Evolutionary conservation across 2,329 filamentous ascomycete genomes (phyloP), one percentile per base, ranked within the genome.

Genomic region (Periglandula ipomoeae): DNA sequence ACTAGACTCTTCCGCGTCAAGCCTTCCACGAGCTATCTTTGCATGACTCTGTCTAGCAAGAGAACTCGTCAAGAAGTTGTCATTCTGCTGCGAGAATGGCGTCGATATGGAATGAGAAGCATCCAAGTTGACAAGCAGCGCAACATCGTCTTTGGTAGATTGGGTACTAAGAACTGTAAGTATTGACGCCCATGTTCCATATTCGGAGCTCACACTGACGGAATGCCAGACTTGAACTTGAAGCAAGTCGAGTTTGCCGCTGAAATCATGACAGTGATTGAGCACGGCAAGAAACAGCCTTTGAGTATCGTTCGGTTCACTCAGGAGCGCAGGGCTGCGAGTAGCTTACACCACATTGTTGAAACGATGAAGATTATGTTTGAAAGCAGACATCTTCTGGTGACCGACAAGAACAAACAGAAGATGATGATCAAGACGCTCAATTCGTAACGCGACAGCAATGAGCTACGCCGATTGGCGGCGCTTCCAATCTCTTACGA

Each of bases 301-400:
- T 76, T 96, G 47, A 87, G 85, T 63, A 82, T 96, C 55, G 81
- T 87, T 26, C 84, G 88, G 32, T 88, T 96, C 64, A 91, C 87
- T 1, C 90, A 96, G 61, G 89, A 93, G 61, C 84, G 84, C 50
- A 93, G 91, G n/a, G 90, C 91, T 2, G 89, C 88, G 34, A 93
- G 85, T 58, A 93, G 86, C 57, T 95, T 97, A 69, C 79, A 88
- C 62, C 83, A 81, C 60, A 86, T 95, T 9, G 79, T 94, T 23
- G 85, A 89, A 51, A 85, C 85, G 3, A 74, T 96, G 57, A 77
- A 84, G 55, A 73, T 78, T 19, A 78, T 88, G 15, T 81, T 94
- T 62, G 74, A 73, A 54, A 72, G 72, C 51, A 79, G 83, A 24
- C 74, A 75, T 23, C 70, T 90, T 56, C 68, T 95, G 26, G 81